Conservation (phyloP, 345 rosid species). For the Cochlearia excelsa region DNA sequence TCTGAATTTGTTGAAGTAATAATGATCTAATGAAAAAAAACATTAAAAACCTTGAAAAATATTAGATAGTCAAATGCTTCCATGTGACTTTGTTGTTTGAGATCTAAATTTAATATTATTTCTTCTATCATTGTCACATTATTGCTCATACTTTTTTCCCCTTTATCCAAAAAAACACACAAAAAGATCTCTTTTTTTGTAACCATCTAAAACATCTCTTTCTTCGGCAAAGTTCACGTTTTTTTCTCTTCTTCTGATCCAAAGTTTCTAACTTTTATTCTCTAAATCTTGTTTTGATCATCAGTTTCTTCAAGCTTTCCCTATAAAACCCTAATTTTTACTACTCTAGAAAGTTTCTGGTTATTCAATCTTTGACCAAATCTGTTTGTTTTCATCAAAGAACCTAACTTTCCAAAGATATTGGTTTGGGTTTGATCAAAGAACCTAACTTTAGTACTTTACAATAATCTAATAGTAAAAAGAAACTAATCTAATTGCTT, state of each 20-base stretch:
- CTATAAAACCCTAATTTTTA: not conserved
- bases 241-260: slow-evolving; percentile 13
- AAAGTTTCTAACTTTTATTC: not conserved
- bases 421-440: too few relatives aligned
- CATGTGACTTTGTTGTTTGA: too few relatives aligned
- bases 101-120: too few relatives aligned
- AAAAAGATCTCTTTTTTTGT: not conserved
- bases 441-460: not conserved
- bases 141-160: slow-evolving; percentile 26
- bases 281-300: not conserved
- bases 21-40: too few relatives aligned
- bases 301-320: not conserved
- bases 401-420: too few relatives aligned
- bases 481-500: slow-evolving; percentile 8
- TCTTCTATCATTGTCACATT: slow-evolving; percentile 24
- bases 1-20: too few relatives aligned
- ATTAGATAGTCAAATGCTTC: too few relatives aligned
- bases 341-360: slow-evolving; percentile 9
- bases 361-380: slow-evolving; percentile 22
- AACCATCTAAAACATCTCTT: not conserved
- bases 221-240: not conserved
- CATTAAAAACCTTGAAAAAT: too few relatives aligned
- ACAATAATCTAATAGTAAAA: not conserved
- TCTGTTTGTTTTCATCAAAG: not conserved
- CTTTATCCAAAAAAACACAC: not conserved